Conservation (phyloP, 371 early-diverging fungal genomes). For the Sporodiniella umbellata region DNA sequence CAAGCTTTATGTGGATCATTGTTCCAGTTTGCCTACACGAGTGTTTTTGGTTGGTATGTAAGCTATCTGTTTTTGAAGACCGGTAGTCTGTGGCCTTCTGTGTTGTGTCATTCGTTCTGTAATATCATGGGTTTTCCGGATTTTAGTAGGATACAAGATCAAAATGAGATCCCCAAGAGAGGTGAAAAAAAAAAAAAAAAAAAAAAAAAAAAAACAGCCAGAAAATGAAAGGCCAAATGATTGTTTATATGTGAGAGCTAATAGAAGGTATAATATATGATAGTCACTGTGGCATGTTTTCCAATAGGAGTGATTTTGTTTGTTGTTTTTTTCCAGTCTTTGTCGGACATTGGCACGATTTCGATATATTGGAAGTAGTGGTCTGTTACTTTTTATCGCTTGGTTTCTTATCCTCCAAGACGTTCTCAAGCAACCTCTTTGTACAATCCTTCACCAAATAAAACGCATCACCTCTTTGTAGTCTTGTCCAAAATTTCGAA, state of each 20-base stretch:
- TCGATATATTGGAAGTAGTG: slow-evolving; percentile 16
- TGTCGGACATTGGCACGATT: not conserved
- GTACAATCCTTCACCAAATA: slow-evolving; percentile 31
- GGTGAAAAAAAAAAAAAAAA: no score
- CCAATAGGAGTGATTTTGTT: slow-evolving; percentile 14
- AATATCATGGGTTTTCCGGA: slow-evolving; percentile 70
- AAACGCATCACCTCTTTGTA: slow-evolving; percentile 39
- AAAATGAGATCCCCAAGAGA: no score
- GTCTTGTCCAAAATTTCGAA: slow-evolving; percentile 21
- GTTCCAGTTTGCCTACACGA: slow-evolving; percentile 65
- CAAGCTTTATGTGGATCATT: slow-evolving; percentile 29
- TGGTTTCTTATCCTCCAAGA: slow-evolving; percentile 22
- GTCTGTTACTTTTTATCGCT: slow-evolving; percentile 23
- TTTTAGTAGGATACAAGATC: slow-evolving; percentile 18
- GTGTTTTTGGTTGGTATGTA: slow-evolving; percentile 69
- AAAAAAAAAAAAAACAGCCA: slow-evolving; percentile 7
- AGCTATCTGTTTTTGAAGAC: slow-evolving; percentile 56
- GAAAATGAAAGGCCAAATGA: slow-evolving; percentile 13
- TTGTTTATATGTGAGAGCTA: not conserved
- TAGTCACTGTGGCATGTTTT: slow-evolving; percentile 16
- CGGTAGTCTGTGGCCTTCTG: slow-evolving; percentile 34
- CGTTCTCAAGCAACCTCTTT: slow-evolving; percentile 25
- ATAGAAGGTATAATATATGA: not conserved
- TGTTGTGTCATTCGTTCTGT: slow-evolving; percentile 60
- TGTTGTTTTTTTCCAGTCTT: slow-evolving; percentile 7